Conservation (phyloP, 1,284 basidiomycete species). For the Pterulicium gracile region DNA sequence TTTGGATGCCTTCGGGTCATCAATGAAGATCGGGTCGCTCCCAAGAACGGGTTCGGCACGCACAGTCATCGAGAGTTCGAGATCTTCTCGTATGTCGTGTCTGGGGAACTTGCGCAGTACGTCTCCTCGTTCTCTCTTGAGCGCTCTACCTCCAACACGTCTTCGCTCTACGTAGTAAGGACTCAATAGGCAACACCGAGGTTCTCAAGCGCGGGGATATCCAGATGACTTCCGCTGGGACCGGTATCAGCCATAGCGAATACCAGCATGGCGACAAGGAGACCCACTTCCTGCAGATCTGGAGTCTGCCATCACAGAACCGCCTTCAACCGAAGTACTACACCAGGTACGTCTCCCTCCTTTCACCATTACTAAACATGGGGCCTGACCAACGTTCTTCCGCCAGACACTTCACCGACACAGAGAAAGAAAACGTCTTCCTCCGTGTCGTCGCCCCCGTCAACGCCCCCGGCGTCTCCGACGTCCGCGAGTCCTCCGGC, state of each 20-base stretch:
- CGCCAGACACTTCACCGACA: slow-evolving; percentile 64
- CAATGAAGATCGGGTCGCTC: slow-evolving; percentile 84
- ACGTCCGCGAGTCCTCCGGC: slow-evolving; percentile 54
- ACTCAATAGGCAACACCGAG: slow-evolving; percentile 86
- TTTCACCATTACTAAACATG: not conserved
- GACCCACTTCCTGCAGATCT: slow-evolving; percentile 85
- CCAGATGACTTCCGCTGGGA: slow-evolving; percentile 86
- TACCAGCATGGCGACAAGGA: slow-evolving; percentile 45
- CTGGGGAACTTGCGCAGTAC: slow-evolving; percentile 73
- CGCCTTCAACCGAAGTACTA: slow-evolving; percentile 68
- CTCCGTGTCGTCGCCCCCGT: slow-evolving; percentile 64
- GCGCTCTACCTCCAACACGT: slow-evolving; percentile 6
- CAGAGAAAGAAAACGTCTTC: slow-evolving; percentile 68
- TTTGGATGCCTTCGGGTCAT: slow-evolving; percentile 65
- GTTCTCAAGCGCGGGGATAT: slow-evolving; percentile 80
- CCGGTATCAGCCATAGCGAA: slow-evolving; percentile 80
- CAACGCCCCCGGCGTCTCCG: slow-evolving; percentile 38
- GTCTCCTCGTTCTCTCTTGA: slow-evolving; percentile 16
- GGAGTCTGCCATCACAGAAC: slow-evolving; percentile 56
- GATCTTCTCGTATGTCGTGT: slow-evolving; percentile 82
- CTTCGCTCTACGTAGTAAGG: slow-evolving; percentile 38
- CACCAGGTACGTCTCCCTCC: slow-evolving; percentile 41
- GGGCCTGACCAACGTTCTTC: slow-evolving; percentile 1
- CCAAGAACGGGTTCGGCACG: slow-evolving; percentile 74
- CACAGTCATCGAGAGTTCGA: slow-evolving; percentile 84